phyloP scores from a whole-genome alignment of 1,284 basidiomycete species.

The Trichosporon asahii region DNA sequence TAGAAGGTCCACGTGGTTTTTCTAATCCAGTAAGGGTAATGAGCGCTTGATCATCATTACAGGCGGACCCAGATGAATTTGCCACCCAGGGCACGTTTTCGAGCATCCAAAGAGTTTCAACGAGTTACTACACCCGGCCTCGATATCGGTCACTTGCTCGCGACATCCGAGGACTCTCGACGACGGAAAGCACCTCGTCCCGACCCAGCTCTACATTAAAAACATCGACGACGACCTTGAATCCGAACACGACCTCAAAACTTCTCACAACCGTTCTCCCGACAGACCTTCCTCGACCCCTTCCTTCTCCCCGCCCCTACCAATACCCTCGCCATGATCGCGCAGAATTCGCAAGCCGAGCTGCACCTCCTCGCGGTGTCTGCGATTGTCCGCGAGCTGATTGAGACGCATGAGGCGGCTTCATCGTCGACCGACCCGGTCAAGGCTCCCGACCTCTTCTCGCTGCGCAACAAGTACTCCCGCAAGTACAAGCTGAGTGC shows the following conservation, averaged over 20 bases:
- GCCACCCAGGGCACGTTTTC: background rate
- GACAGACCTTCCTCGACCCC: too few relatives aligned
- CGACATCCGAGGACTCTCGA: background rate
- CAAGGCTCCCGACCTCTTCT: conserved; percentile 67
- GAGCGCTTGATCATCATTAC: background rate
- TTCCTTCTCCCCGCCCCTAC: background rate
- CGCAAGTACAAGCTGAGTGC: conserved; percentile 84
- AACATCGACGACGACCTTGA: background rate
- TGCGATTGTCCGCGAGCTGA: conserved; percentile 89
- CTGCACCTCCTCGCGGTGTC: conserved; percentile 86
- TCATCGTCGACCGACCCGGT: conserved; percentile 32
- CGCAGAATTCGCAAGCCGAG: conserved; percentile 68
- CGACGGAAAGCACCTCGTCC: background rate
- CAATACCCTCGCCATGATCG: conserved; percentile 25
- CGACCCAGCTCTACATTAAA: background rate
- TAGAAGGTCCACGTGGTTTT: background rate
- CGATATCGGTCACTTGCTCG: background rate
- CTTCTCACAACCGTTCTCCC: too few relatives aligned
- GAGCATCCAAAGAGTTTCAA: background rate
- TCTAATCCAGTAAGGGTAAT: background rate
- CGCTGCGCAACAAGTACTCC: conserved; percentile 78
- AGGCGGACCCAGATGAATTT: background rate
- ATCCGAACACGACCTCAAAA: background rate
- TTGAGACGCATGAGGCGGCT: conserved; percentile 56
- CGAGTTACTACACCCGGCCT: background rate